Evolutionary conservation across 2,329 filamentous ascomycete species (phyloP).

Genomic region (Aspergillus uvarum): DNA sequence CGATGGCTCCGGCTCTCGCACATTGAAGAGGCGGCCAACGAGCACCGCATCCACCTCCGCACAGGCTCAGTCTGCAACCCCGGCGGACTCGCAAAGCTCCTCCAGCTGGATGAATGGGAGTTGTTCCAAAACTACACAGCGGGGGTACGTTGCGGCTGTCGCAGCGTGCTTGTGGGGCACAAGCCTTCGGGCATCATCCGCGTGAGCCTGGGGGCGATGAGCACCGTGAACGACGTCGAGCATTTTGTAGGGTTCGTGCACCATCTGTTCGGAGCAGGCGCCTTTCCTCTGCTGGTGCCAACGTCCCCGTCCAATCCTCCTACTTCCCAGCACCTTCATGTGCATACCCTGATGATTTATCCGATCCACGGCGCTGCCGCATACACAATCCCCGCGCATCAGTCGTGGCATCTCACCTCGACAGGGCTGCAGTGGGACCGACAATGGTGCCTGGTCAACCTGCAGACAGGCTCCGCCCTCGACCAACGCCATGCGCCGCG

Average conservation of each 20-base stretch:
- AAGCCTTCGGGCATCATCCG: slow-evolving; percentile 14
- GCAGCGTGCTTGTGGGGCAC: slow-evolving; percentile 9
- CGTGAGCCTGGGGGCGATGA: slow-evolving; percentile 19
- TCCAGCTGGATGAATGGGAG: slow-evolving; percentile 9
- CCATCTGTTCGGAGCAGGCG: not conserved
- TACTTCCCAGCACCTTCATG: not conserved
- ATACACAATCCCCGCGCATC: not conserved
- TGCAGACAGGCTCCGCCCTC: not conserved
- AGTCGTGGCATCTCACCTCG: not conserved
- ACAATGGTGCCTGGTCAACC: slow-evolving; percentile 6
- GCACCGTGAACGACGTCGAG: slow-evolving; percentile 11
- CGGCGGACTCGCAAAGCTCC: slow-evolving; percentile 14
- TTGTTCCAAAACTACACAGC: slow-evolving; percentile 12
- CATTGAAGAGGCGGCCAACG: slow-evolving; percentile 12
- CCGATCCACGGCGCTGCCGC: slow-evolving; percentile 5
- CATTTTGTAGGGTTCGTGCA: slow-evolving; percentile 8
- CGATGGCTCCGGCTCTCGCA: slow-evolving; percentile 11
- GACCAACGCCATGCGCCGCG: not conserved
- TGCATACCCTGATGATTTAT: slow-evolving; percentile 1
- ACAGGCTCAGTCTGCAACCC: slow-evolving; percentile 19
- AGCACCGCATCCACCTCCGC: slow-evolving; percentile 16
- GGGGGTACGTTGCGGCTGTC: slow-evolving; percentile 14
- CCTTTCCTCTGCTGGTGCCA: not conserved
- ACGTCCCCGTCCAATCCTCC: not conserved
- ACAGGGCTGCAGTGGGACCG: slow-evolving; percentile 7